Base-by-base conservation (phyloP, 306 rosid genomes). In the Malus sieversii region DNA sequence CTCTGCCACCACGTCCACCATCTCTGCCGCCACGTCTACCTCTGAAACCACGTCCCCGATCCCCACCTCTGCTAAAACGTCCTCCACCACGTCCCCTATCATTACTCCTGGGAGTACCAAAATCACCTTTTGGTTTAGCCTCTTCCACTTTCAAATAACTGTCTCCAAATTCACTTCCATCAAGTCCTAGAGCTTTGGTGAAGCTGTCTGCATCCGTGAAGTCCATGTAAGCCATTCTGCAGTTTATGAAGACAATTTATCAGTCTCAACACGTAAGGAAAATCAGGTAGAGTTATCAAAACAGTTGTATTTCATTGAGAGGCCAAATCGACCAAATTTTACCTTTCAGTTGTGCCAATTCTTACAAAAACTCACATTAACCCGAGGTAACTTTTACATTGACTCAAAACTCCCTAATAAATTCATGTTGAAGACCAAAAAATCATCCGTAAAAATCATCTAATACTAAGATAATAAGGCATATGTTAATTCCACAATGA, bases 171-270 rank as follows among this genome's bases (percentile, higher is more conserved):
- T 95, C 91, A 60, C 75, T 8, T 30, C 82, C 86, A 78, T 88
- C 70, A 32, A 90, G 83, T 72, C 87, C 97, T 0, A 95, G 66
- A 8, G 99, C 99, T 66, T 84, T 81, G 68, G 46, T 73, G 30
- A 88, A 14, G 66, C 82, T 14, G 27, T 73, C 79, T 1, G 23
- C 20, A 59, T 86, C 91, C 8, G 25, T 8, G 58, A 95, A 95
- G 87, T 95, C 99, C 77, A 95, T 2, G 80, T 92, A 95, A 3
- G 99, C 97, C 76, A 83, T 74, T 74, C 98, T 95, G 81, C 53
- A 64, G n/a, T 40, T 16, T 25, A 18, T 3, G 8, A 20, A 30
- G 6, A 70, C 10, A 70, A 2, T 51, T 51, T 3, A 46, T 23
- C 63, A 58, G 63, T 27, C 14, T 13, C 13, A 69, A 45, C 35